phyloP scores from a whole-genome alignment of 1,284 basidiomycete species.

The Boletellus sp. region DNA sequence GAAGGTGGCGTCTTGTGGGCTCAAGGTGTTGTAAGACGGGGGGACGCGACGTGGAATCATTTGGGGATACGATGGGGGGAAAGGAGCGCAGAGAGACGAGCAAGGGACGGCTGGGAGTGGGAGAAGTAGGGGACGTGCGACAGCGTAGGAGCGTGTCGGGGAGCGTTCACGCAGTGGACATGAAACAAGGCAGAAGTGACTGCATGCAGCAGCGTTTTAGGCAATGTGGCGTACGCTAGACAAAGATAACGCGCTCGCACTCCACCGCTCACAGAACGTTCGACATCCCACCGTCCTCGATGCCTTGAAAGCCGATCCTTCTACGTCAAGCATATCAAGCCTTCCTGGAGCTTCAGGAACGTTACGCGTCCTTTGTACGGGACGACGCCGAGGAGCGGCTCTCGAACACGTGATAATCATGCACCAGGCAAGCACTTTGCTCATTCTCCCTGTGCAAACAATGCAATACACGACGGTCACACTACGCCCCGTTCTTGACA shows the following conservation, averaged over 20 bases:
- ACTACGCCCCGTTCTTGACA: conserved; percentile 19
- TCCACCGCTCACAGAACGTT: no score
- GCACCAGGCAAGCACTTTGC: no score
- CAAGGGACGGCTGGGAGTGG: neutral
- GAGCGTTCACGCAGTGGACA: conserved; percentile 16
- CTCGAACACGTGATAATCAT: no score
- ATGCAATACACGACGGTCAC: neutral
- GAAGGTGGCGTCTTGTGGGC: conserved; percentile 27
- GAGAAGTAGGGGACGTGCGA: conserved; percentile 10
- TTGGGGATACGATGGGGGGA: neutral
- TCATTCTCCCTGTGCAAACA: no score
- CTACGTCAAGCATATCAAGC: no score
- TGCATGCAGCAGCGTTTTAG: neutral
- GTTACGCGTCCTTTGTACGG: no score
- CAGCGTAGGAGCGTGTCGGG: neutral
- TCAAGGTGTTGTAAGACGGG: conserved; percentile 21
- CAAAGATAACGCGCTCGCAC: neutral
- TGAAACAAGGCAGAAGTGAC: conserved; percentile 10
- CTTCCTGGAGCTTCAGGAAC: no score
- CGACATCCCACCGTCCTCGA: no score
- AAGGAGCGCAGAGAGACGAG: conserved; percentile 14
- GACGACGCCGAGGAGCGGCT: no score
- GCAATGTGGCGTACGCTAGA: neutral
- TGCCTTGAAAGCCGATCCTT: no score
- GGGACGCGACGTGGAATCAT: conserved; percentile 31